Conservation (phyloP, 176 grass and related monocot genomes). For the Zizania latifolia region DNA sequence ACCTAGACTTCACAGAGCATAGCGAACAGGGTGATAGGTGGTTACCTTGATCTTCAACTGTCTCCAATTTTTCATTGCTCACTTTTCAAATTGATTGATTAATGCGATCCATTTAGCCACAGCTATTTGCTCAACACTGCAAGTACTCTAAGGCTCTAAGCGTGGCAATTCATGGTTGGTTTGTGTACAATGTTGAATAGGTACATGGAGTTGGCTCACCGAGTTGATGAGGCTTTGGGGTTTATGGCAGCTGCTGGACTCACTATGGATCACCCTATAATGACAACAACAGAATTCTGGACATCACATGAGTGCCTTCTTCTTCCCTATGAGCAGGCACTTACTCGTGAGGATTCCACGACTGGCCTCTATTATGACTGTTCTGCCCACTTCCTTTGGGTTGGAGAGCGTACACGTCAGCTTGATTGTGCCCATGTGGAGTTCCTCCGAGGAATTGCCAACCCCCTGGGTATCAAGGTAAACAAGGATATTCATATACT, state of each 20-base stretch:
- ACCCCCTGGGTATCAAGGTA: conserved; percentile 93
- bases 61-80: background rate
- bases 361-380: conserved; percentile 74
- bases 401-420: conserved; percentile 82
- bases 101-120: background rate
- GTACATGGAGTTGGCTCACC: conserved; percentile 83
- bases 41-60: background rate
- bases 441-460: conserved; percentile 78
- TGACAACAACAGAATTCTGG: conserved; percentile 88
- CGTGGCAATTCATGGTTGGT: conserved; percentile 9
- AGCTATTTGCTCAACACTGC: background rate
- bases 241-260: conserved; percentile 88
- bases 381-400: conserved; percentile 92
- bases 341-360: conserved; percentile 88
- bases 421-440: conserved; percentile 91
- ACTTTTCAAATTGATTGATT: background rate
- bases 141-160: background rate
- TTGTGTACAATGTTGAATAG: conserved; percentile 38
- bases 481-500: background rate
- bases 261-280: conserved; percentile 79
- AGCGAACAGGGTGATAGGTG: conserved; percentile 89
- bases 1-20: conserved; percentile 84
- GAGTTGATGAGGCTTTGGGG: conserved; percentile 85
- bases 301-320: conserved; percentile 92
- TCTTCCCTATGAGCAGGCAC: conserved; percentile 77